Evolutionary conservation across 768 basidiomycete species (phyloP).

Genomic region (Amyloporia xantha): DNA sequence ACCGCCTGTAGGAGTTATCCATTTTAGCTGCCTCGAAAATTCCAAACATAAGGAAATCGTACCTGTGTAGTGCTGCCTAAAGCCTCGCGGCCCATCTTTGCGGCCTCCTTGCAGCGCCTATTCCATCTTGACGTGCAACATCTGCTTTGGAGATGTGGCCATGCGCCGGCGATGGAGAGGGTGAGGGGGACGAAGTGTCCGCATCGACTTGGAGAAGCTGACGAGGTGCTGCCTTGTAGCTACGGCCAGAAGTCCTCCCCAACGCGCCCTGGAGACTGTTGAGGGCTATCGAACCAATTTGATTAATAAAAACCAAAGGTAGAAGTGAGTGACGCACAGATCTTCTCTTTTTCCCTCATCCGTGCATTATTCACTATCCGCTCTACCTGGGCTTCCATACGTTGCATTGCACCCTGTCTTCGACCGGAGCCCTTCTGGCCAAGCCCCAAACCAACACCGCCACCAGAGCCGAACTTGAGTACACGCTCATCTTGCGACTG

Average conservation of each 20-base stretch:
- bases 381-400: conserved; percentile 94
- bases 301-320: conserved; percentile 31
- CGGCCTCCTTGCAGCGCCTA: conserved; percentile 66
- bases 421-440: conserved; percentile 61
- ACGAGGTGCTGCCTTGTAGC: conserved; percentile 93
- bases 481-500: conserved; percentile 71
- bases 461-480: conserved; percentile 75
- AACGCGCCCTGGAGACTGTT: conserved; percentile 88
- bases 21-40: too few species aligned
- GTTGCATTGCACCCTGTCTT: conserved; percentile 81
- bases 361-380: conserved; percentile 90
- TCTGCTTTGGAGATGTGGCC: conserved; percentile 51
- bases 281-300: conserved; percentile 35
- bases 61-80: conserved; percentile 56
- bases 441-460: conserved; percentile 81
- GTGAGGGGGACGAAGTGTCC: conserved; percentile 33
- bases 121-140: conserved; percentile 29
- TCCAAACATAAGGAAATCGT: not conserved
- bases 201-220: conserved; percentile 89
- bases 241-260: conserved; percentile 89
- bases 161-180: conserved; percentile 37
- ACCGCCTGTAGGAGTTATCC: conserved; percentile 52
- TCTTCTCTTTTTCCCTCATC: conserved; percentile 80
- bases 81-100: conserved; percentile 69
- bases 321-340: conserved; percentile 21